Evolutionary conservation across 768 basidiomycete genomes (phyloP).

Genomic region (Paxillus ammoniavirescens): DNA sequence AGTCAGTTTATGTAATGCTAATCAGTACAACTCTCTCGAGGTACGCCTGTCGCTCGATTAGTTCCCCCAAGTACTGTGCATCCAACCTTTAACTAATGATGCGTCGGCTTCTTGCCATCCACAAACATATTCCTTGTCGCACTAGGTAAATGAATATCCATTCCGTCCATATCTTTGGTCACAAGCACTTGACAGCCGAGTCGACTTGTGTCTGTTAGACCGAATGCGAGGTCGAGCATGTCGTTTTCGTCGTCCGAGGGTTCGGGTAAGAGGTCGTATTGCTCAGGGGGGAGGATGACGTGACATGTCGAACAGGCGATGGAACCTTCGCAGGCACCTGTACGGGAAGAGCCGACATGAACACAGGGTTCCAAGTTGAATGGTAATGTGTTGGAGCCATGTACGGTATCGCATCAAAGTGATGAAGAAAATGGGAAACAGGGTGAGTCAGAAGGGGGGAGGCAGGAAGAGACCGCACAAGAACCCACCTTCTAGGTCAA

Average conservation of each 20-base stretch:
- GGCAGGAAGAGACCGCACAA: neutral
- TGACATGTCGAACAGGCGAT: constrained; percentile 98
- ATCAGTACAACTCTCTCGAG: no score
- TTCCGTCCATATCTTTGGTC: constrained; percentile 80
- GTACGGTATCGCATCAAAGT: no score
- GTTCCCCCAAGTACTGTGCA: no score
- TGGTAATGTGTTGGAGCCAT: neutral
- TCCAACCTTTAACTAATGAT: constrained; percentile 34
- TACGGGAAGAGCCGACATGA: neutral
- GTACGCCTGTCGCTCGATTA: no score
- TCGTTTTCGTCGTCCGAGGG: constrained; percentile 98
- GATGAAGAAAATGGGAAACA: neutral
- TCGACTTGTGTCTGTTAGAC: constrained; percentile 88
- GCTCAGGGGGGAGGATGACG: constrained; percentile 66
- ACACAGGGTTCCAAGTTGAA: neutral
- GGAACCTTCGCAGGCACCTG: constrained; percentile 96
- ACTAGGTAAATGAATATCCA: constrained; percentile 79
- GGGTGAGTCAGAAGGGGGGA: neutral
- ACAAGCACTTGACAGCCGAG: constrained; percentile 79
- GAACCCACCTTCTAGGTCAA: constrained; percentile 87
- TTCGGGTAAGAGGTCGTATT: constrained; percentile 86
- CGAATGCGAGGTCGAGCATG: constrained; percentile 98
- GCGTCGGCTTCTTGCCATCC: constrained; percentile 66
- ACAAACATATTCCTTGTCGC: constrained; percentile 98
- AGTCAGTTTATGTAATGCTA: no score